Conservation (phyloP, 2,329 filamentous ascomycete genomes). For the Capronia epimyces region DNA sequence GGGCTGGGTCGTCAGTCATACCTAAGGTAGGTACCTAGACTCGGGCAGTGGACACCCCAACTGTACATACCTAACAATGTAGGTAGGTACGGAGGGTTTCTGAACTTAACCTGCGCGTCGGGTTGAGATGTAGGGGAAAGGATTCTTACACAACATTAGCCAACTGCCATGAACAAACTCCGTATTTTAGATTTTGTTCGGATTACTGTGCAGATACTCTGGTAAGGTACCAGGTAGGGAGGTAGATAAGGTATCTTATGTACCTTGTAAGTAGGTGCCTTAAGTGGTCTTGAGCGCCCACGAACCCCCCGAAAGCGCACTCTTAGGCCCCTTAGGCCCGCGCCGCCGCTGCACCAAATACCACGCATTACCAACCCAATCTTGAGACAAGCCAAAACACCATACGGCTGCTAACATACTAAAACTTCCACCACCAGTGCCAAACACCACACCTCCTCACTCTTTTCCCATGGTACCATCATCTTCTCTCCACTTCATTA, state of each 20-base stretch:
- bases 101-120: not conserved
- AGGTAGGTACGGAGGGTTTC: too few species aligned
- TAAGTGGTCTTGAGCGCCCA: not conserved
- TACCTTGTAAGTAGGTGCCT: too few species aligned
- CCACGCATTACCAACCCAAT: not conserved
- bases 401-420: not conserved
- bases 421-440: conserved; percentile 8
- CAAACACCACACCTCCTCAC: conserved; percentile 3
- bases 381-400: not conserved
- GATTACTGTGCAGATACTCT: too few species aligned
- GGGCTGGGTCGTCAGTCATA: not conserved
- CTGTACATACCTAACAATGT: too few species aligned
- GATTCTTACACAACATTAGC: too few species aligned
- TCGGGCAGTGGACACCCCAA: too few species aligned
- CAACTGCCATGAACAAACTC: too few species aligned
- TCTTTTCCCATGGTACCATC: conserved; percentile 8
- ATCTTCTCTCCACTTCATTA: conserved; percentile 7
- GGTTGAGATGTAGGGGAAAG: not conserved
- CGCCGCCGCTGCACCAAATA: not conserved
- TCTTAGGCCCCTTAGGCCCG: not conserved
- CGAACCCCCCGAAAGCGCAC: not conserved
- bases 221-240: too few species aligned
- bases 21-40: not conserved
- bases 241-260: too few species aligned
- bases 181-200: too few species aligned